Evolutionary conservation across 2,329 filamentous ascomycete genomes (phyloP).

Genomic region (Diplodia corticola): DNA sequence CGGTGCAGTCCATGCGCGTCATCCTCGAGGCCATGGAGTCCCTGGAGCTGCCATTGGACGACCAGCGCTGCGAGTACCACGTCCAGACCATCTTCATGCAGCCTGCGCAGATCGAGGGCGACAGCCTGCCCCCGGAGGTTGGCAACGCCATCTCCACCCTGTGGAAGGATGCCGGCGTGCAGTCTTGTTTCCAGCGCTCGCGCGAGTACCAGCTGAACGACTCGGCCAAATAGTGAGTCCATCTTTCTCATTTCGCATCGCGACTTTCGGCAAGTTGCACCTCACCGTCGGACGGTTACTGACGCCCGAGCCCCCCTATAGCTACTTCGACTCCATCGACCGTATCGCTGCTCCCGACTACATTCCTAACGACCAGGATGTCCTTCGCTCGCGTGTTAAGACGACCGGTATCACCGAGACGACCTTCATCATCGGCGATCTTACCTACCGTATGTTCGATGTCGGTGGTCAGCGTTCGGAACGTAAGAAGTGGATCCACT

Average conservation of each 20-base stretch:
- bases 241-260: background rate
- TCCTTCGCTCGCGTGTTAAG: slow-evolving; percentile 93
- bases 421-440: slow-evolving; percentile 89
- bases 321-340: slow-evolving; percentile 94
- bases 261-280: background rate
- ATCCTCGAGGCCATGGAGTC: slow-evolving; percentile 70
- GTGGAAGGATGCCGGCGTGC: slow-evolving; percentile 90
- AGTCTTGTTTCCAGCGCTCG: slow-evolving; percentile 93
- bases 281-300: background rate
- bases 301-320: slow-evolving; percentile 38
- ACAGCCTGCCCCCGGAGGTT: slow-evolving; percentile 90
- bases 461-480: slow-evolving; percentile 94
- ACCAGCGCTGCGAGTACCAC: slow-evolving; percentile 92
- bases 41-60: slow-evolving; percentile 77
- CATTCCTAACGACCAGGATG: slow-evolving; percentile 92
- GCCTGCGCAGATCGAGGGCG: slow-evolving; percentile 92
- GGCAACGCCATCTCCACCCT: slow-evolving; percentile 88
- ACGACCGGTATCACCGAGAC: slow-evolving; percentile 97
- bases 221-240: slow-evolving; percentile 86
- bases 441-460: slow-evolving; percentile 97
- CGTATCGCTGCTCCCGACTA: slow-evolving; percentile 90
- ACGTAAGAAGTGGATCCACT: slow-evolving; percentile 99
- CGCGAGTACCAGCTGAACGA: slow-evolving; percentile 96
- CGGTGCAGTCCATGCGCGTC: slow-evolving; percentile 69
- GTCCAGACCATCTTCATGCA: slow-evolving; percentile 99